Evolutionary conservation across 1,284 basidiomycete species (phyloP).

Genomic region (Pseudozyma hubeiensis): DNA sequence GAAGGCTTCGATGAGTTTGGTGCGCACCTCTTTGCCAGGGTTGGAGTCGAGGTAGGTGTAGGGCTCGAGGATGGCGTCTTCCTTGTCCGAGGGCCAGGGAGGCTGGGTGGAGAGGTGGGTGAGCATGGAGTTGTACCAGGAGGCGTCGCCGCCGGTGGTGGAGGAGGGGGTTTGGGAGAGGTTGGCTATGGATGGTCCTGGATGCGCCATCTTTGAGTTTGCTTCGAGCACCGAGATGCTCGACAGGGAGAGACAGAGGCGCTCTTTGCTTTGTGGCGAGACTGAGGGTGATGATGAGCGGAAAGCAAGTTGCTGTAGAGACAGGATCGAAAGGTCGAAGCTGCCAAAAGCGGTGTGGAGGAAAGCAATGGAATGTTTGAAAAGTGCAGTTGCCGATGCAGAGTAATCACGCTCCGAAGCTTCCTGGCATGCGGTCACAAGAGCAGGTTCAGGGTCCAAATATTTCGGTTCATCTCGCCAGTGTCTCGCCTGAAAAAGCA

Average conservation of each 20-base stretch:
- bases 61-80: constrained; percentile 77
- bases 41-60: constrained; percentile 86
- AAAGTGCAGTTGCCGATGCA: constrained; percentile 18
- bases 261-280: not conserved
- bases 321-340: not conserved
- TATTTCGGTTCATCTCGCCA: constrained; percentile 5
- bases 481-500: not conserved
- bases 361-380: constrained; percentile 1
- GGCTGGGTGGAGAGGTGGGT: constrained; percentile 57
- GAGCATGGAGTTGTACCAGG: constrained; percentile 66
- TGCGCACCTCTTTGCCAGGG: constrained; percentile 93
- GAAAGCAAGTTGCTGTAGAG: not conserved
- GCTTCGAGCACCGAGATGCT: not conserved
- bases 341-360: constrained; percentile 3
- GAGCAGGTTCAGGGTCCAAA: not conserved
- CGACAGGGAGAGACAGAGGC: not conserved
- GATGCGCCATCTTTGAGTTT: constrained; percentile 11
- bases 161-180: constrained; percentile 46
- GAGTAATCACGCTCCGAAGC: not conserved
- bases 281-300: not conserved
- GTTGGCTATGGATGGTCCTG: constrained; percentile 41
- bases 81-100: constrained; percentile 69
- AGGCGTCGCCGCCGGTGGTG: constrained; percentile 34
- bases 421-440: not conserved
- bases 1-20: constrained; percentile 91